Evolutionary conservation across 2,329 filamentous ascomycete genomes (phyloP), one percentile per base, ranked within the genome.

Genomic region (Coniochaeta hoffmannii): DNA sequence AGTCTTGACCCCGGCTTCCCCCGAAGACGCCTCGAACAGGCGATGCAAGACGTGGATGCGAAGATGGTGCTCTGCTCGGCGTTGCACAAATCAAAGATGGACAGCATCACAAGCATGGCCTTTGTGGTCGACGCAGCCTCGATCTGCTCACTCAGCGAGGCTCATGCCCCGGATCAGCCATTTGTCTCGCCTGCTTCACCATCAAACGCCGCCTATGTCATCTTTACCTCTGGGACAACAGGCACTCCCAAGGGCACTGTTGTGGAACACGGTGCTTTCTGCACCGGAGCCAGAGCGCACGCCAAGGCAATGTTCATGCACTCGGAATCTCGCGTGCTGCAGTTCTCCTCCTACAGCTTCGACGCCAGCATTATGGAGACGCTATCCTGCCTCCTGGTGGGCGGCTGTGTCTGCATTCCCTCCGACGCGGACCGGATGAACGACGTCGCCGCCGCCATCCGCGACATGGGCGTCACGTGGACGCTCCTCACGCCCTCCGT

Each of bases 351-450:
- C 28, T 44, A 32, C 55, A 38, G 30, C 1, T 57, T 53, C 3
- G 63, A 65, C 49, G 58, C 59, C 1, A 62, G 68, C 24, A 60
- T 61, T 5, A 51, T 46, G 4, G 49, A 55, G 22, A 58, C 61
- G 4, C 10, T 58, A 11, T 31, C 53, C 2, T 12, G 60, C 11
- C 53, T 62, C 7, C 53, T 57, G 1, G 41, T 55, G 26, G 28
- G 55, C 1, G 17, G 41, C 1, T 71, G 68, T 53, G 65, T 73
- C 4, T 73, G 71, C 53, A 65, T 75, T 10, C 69, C 71, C 1
- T 73, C 71, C 0, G 72, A 75, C 22, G 65, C 8, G 5, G 34
- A 35, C 30, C 64, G 72, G 2, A 63, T 73, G 55, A 71, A 73
- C 55, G 66, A 73, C 55, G 59, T 76, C 2, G 61, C 66, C 5